These are phyloP conservation scores for Magnaporthiopsis incrustans DNA, from an alignment of 2,329 filamentous ascomycete genomes.

Conservation along the genomic window DNA sequence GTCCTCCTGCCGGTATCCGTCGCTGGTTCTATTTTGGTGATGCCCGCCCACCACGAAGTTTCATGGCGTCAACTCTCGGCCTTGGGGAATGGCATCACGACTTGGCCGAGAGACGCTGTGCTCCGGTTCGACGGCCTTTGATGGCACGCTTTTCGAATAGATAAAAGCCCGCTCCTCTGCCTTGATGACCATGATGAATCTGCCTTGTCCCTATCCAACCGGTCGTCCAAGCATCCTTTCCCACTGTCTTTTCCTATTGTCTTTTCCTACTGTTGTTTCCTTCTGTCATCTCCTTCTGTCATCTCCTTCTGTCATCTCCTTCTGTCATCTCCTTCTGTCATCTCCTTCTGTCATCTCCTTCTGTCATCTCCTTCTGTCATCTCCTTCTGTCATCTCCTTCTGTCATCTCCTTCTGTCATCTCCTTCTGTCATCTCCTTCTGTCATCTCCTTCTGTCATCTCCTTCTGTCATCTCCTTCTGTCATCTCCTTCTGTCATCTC, in stretches of 20 bases:
- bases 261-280: neutral
- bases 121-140: neutral
- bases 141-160: neutral
- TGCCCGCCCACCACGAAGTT: neutral
- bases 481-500: neutral
- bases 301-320: no score
- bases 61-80: neutral
- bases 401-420: no score
- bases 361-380: neutral
- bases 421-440: no score
- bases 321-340: no score
- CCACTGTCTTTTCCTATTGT: neutral
- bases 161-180: neutral
- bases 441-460: neutral
- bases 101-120: neutral
- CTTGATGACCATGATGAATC: neutral
- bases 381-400: no score
- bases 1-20: neutral
- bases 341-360: no score
- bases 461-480: accelerated
- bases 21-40: neutral
- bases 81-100: neutral
- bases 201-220: neutral
- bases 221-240: neutral
- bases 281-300: neutral